Conservation (phyloP, 2,329 filamentous ascomycete species). For the Fusarium redolens region DNA sequence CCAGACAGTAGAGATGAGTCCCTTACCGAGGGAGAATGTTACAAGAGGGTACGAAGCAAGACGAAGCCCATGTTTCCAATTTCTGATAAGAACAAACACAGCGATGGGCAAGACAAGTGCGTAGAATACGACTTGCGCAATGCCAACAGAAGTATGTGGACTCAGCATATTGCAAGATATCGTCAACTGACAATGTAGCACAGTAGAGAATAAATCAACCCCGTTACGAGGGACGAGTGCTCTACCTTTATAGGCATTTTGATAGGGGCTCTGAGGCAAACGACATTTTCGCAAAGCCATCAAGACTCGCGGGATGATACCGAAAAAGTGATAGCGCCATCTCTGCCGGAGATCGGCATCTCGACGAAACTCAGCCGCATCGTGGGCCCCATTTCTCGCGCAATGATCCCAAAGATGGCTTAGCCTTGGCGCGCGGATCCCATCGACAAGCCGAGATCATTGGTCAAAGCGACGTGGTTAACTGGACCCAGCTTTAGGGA, state of each 20-base stretch:
- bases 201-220: too few relatives aligned
- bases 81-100: neutral
- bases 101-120: neutral
- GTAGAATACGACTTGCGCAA: neutral
- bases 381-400: neutral
- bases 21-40: neutral
- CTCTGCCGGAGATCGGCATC: neutral
- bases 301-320: neutral
- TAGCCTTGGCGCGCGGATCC: neutral
- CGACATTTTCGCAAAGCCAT: neutral
- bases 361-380: neutral
- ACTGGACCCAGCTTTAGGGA: neutral
- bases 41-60: neutral
- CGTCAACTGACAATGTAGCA: fast-evolving
- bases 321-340: neutral
- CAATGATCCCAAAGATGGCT: neutral
- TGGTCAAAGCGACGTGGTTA: neutral
- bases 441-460: fast-evolving
- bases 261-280: neutral
- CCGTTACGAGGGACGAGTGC: too few relatives aligned
- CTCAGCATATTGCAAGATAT: neutral
- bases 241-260: neutral
- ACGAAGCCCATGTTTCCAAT: neutral
- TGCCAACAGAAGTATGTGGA: neutral
- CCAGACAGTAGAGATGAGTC: fast-evolving